phyloP scores from a whole-genome alignment of 164 flowering plant genomes.

The Paratinospora sagittata region DNA sequence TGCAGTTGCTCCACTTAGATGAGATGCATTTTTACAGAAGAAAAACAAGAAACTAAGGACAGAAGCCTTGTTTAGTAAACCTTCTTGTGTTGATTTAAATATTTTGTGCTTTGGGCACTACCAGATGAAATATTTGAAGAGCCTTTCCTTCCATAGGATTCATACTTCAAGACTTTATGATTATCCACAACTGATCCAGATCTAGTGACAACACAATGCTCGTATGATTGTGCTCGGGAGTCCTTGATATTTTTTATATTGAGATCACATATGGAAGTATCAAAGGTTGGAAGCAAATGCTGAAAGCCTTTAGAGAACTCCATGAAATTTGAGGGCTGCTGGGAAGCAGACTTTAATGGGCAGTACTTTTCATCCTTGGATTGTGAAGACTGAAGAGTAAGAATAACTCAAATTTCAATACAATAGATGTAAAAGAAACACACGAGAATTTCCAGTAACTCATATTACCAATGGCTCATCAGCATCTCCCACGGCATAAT shows the following conservation, averaged over 20 bases:
- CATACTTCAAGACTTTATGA: slow-evolving; percentile 11
- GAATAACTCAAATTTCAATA: slow-evolving; percentile 1
- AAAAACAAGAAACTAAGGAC: slow-evolving; percentile 15
- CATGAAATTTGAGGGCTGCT: slow-evolving; percentile 2
- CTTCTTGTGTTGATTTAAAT: slow-evolving; percentile 18
- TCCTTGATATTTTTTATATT: slow-evolving; percentile 12
- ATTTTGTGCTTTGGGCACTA: slow-evolving; percentile 16
- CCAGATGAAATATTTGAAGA: slow-evolving; percentile 14
- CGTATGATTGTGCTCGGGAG: neutral
- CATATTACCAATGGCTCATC: slow-evolving; percentile 18
- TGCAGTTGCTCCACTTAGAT: slow-evolving; percentile 22
- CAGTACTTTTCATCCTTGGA: slow-evolving; percentile 7
- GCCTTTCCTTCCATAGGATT: slow-evolving; percentile 9
- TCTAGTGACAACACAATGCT: slow-evolving; percentile 10
- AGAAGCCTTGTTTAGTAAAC: slow-evolving; percentile 19
- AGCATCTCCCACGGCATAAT: slow-evolving; percentile 6
- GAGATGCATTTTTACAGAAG: neutral
- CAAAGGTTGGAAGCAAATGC: neutral
- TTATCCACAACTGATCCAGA: slow-evolving; percentile 11
- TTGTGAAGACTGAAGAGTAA: slow-evolving; percentile 23
- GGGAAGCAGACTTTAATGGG: neutral
- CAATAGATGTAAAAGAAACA: neutral
- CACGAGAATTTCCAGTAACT: neutral
- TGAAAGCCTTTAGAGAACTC: slow-evolving; percentile 16
- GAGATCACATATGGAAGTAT: slow-evolving; percentile 11